A percentile compares a stretch with the other conserved stretches of the same genome.
These are phyloP conservation scores for Saturnispora galanensis DNA, from an alignment of 805 yeast genomes.

Conservation along the genomic window DNA sequence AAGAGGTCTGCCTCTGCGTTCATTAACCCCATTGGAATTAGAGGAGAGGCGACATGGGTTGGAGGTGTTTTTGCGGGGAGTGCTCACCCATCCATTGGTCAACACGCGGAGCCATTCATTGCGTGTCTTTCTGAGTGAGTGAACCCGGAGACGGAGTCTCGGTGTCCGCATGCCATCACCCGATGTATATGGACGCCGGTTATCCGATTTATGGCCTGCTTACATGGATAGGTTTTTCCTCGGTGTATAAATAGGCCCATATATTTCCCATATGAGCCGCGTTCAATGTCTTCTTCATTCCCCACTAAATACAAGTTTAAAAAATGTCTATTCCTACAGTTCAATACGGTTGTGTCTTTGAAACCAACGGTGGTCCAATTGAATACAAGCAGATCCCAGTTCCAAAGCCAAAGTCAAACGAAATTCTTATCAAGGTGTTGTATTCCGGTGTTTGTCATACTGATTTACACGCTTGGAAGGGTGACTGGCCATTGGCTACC, in stretches of 20 bases:
- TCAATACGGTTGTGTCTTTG: constrained; percentile 61
- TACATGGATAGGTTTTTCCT: no score
- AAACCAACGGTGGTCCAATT: constrained; percentile 50
- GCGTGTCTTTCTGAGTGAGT: constrained; percentile 58
- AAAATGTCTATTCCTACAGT: constrained; percentile 40
- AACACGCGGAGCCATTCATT: constrained; percentile 74
- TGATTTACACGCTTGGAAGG: constrained; percentile 83
- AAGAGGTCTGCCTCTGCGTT: constrained; percentile 48
- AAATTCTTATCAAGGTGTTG: constrained; percentile 63
- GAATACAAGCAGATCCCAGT: constrained; percentile 62
- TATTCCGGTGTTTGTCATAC: constrained; percentile 89
- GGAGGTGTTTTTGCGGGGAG: constrained; percentile 64
- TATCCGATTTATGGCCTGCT: no score
- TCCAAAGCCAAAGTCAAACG: constrained; percentile 63
- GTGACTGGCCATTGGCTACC: constrained; percentile 75
- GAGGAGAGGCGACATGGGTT: constrained; percentile 77
- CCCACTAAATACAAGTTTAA: neutral
- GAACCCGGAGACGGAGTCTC: no score
- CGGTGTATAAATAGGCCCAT: no score
- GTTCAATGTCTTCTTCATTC: neutral
- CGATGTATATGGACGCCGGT: no score
- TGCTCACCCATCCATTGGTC: constrained; percentile 87
- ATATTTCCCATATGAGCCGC: no score
- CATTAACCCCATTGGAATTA: constrained; percentile 70
- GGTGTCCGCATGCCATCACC: no score